Conservation (phyloP, 768 basidiomycete genomes). For the Pulveroboletus ravenelii region DNA sequence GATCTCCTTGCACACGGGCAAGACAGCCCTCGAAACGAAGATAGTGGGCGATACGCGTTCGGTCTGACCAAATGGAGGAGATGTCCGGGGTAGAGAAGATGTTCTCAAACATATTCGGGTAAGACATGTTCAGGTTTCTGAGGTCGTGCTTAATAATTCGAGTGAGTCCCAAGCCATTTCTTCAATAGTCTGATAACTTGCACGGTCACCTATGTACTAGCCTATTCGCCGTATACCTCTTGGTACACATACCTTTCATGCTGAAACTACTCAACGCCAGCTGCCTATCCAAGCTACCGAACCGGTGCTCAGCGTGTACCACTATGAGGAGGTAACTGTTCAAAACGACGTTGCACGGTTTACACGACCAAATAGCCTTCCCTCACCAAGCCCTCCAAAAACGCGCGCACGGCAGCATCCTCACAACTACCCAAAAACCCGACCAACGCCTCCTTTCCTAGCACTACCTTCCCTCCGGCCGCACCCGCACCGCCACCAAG, state of each 20-base stretch:
- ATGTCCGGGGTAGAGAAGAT: slow-evolving; percentile 38
- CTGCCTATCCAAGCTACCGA: no score
- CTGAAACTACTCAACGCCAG: no score
- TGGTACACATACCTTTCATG: no score
- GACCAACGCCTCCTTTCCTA: slow-evolving; percentile 15
- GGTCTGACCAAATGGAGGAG: slow-evolving; percentile 40
- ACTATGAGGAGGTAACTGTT: no score
- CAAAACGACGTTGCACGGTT: no score
- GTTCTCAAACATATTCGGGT: slow-evolving; percentile 31
- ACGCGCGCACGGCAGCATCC: slow-evolving; percentile 19
- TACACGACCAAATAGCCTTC: slow-evolving; percentile 29
- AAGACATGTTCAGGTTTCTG: background rate
- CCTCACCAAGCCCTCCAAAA: slow-evolving; percentile 29
- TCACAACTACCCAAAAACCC: slow-evolving; percentile 22
- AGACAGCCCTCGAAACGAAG: slow-evolving; percentile 31
- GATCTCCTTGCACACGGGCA: slow-evolving; percentile 35
- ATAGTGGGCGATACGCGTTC: slow-evolving; percentile 20
- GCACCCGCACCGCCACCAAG: slow-evolving; percentile 10
- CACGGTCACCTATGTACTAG: no score
- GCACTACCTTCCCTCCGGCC: background rate
- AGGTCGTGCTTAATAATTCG: no score
- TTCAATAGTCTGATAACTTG: no score
- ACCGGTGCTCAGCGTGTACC: no score
- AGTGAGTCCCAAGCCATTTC: no score
- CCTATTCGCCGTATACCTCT: no score